phyloP scores from a whole-genome alignment of 331 rosid species.

The Acacia pycnantha region DNA sequence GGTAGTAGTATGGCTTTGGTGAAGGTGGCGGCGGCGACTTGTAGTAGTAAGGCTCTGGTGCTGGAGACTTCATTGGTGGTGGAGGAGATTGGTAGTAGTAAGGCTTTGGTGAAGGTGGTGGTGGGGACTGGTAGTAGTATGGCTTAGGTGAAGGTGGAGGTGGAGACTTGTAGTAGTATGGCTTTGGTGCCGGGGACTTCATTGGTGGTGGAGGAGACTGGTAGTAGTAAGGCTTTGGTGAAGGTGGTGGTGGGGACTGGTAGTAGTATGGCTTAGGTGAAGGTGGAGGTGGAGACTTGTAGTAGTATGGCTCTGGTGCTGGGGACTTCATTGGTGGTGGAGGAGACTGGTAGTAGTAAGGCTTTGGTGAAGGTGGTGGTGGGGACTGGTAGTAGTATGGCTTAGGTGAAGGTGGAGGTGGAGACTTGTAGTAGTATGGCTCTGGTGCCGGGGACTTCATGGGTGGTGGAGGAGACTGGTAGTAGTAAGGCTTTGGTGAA shows the following conservation, averaged over 20 bases:
- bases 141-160: conserved; percentile 1
- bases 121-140: conserved; percentile 14
- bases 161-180: background rate
- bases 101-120: background rate
- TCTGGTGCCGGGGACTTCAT: too few species aligned
- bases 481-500: background rate
- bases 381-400: background rate
- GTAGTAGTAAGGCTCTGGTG: conserved; percentile 17
- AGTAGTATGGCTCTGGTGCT: conserved; percentile 14
- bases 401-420: conserved; percentile 47
- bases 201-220: conserved; percentile 39
- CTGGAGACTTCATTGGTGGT: background rate
- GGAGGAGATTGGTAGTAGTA: conserved; percentile 22
- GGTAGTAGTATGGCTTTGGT: conserved; percentile 32
- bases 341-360: background rate
- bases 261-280: conserved; percentile 26
- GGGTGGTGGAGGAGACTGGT: conserved; percentile 10
- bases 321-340: conserved; percentile 9
- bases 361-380: background rate
- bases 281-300: conserved; percentile 44
- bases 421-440: conserved; percentile 39
- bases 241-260: conserved; percentile 52
- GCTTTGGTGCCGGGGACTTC: background rate
- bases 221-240: background rate
- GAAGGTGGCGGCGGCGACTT: conserved; percentile 33